Evolutionary conservation across 2,329 filamentous ascomycete genomes (phyloP).

Genomic region (Aureobasidium leucospermi): DNA sequence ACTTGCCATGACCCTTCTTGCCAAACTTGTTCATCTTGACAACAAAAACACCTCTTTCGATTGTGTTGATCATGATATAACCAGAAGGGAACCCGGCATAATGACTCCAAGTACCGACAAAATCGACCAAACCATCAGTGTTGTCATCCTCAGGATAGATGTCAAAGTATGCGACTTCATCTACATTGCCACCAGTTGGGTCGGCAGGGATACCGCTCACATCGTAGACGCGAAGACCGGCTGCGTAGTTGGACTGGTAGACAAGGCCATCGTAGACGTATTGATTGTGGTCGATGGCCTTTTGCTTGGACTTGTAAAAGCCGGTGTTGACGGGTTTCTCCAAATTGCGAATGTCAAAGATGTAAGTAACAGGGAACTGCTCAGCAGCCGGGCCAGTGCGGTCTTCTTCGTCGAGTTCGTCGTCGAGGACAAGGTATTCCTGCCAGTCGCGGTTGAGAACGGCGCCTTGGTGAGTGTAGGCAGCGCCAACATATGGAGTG

Average conservation of each 20-base stretch:
- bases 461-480: constrained; percentile 50
- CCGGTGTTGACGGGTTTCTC: constrained; percentile 36
- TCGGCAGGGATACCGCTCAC: constrained; percentile 33
- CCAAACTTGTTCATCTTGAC: constrained; percentile 31
- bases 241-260: constrained; percentile 33
- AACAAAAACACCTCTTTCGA: constrained; percentile 45
- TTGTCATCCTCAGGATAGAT: constrained; percentile 45
- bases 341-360: constrained; percentile 43
- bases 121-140: constrained; percentile 32
- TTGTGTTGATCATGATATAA: constrained; percentile 46
- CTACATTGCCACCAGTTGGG: constrained; percentile 39
- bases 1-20: constrained; percentile 1
- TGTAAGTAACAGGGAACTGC: constrained; percentile 40
- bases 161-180: constrained; percentile 45
- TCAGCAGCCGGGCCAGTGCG: constrained; percentile 34
- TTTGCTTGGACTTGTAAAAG: constrained; percentile 29
- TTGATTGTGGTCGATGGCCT: constrained; percentile 37
- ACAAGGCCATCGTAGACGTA: constrained; percentile 31
- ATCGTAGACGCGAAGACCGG: constrained; percentile 30
- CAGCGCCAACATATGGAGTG: constrained; percentile 41
- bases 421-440: constrained; percentile 44
- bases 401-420: constrained; percentile 46
- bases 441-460: constrained; percentile 40
- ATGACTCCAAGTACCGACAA: constrained; percentile 39
- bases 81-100: constrained; percentile 45